Percentiles rank a stretch among this genome's conserved stretches.
These are phyloP conservation scores for Ensete glaucum DNA, from an alignment of 176 grass and related monocot species.

Conservation along the genomic window DNA sequence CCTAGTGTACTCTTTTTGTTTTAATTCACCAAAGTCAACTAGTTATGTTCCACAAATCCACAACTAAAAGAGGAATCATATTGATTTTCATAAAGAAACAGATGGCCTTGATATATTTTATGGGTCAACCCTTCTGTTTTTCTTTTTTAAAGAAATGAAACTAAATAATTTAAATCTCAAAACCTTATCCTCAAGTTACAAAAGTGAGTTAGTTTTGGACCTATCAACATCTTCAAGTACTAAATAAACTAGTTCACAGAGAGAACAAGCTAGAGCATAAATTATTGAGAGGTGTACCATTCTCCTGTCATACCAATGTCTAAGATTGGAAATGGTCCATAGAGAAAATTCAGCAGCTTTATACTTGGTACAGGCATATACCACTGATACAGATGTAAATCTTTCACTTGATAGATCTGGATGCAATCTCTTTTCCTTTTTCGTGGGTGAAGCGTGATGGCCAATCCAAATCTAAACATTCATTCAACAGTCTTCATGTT, in stretches of 20 bases:
- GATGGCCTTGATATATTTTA: background rate
- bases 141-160: background rate
- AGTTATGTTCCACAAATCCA: background rate
- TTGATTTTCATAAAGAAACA: background rate
- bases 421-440: background rate
- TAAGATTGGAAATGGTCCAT: background rate
- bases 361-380: background rate
- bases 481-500: background rate
- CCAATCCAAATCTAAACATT: background rate
- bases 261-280: background rate
- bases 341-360: background rate
- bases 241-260: background rate
- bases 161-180: background rate
- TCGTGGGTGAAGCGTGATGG: too few species aligned
- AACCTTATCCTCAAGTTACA: background rate
- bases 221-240: background rate
- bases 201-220: background rate
- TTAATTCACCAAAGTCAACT: background rate
- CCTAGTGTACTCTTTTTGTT: background rate
- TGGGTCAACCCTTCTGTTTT: background rate
- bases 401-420: background rate
- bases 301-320: background rate
- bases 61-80: background rate
- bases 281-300: background rate
- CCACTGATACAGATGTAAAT: background rate